A percentile compares a stretch with the other conserved stretches of the same genome.
Conservation (phyloP, 1,284 basidiomycete species). For the Pisolithus thermaeus region DNA sequence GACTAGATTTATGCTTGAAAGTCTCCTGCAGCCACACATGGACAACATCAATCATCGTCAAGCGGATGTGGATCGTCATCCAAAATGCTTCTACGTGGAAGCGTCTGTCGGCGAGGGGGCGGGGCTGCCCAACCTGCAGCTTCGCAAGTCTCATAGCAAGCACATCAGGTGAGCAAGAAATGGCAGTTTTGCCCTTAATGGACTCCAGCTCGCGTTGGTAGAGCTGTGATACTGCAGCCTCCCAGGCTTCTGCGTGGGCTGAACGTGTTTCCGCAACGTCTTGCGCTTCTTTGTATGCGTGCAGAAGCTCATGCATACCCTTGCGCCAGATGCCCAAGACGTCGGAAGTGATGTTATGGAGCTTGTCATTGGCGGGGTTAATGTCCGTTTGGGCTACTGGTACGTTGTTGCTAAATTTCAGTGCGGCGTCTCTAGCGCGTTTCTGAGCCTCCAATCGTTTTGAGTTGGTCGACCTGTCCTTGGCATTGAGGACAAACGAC, state of each 20-base stretch:
- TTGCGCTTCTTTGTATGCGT: conserved; percentile 30
- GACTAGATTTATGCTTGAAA: conserved; percentile 1
- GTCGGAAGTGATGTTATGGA: conserved; percentile 14
- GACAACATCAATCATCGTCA: conserved; percentile 32
- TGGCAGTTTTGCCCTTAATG: conserved; percentile 16
- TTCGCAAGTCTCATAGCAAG: conserved; percentile 38
- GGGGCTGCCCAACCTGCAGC: conserved; percentile 38
- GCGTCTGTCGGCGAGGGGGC: conserved; percentile 41
- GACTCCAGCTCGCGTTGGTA: conserved; percentile 36
- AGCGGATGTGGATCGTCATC: conserved; percentile 38
- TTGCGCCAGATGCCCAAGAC: conserved; percentile 33
- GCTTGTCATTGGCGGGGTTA: not conserved
- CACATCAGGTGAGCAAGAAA: conserved; percentile 29
- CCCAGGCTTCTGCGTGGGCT: conserved; percentile 43
- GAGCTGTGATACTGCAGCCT: conserved; percentile 38
- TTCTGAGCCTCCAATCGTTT: conserved; percentile 5
- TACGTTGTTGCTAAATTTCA: conserved; percentile 7
- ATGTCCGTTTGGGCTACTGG: conserved; percentile 9
- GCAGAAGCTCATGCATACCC: conserved; percentile 25
- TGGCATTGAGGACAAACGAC: conserved; percentile 17
- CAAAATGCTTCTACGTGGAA: conserved; percentile 44
- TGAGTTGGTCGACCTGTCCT: conserved; percentile 11
- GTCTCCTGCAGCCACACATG: conserved; percentile 19
- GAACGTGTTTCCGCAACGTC: conserved; percentile 34
- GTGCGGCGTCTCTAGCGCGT: conserved; percentile 5